These are phyloP conservation scores for Elsinoe arachidis DNA, from an alignment of 2,329 filamentous ascomycete genomes.

Conservation along the genomic window DNA sequence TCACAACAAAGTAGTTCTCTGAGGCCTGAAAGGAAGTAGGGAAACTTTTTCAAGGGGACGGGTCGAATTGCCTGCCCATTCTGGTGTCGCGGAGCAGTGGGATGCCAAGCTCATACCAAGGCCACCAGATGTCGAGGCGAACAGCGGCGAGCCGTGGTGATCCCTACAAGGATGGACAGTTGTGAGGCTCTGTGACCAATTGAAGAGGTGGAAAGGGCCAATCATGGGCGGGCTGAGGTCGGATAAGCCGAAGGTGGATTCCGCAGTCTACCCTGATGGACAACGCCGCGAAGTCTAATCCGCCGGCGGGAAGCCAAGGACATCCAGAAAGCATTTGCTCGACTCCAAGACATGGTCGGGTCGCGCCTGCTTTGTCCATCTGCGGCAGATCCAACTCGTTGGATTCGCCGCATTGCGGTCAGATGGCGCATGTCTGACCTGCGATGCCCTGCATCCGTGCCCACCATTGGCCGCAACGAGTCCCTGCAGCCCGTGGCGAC, in stretches of 20 bases:
- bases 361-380: not conserved
- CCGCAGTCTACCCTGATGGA: slow-evolving; percentile 10
- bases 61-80: slow-evolving; percentile 7
- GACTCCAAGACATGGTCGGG: not conserved
- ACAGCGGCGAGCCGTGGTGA: not conserved
- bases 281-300: not conserved
- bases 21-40: not conserved
- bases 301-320: not conserved
- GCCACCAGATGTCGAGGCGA: not conserved
- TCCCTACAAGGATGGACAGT: slow-evolving; percentile 1
- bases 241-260: slow-evolving; percentile 4
- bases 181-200: not conserved
- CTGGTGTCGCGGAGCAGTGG: slow-evolving; percentile 3
- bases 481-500: slow-evolving; percentile 6
- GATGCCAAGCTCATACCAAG: slow-evolving; percentile 8
- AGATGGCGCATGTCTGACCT: not conserved
- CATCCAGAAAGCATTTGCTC: not conserved
- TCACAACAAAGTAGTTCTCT: not conserved
- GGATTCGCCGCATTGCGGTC: not conserved
- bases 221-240: not conserved
- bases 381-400: not conserved
- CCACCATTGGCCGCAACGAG: not conserved
- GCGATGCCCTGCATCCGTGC: not conserved
- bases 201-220: not conserved
- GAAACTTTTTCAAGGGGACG: not conserved